Conservation (phyloP, 2,329 filamentous ascomycete genomes). For the Aquanectria penicillioides region DNA sequence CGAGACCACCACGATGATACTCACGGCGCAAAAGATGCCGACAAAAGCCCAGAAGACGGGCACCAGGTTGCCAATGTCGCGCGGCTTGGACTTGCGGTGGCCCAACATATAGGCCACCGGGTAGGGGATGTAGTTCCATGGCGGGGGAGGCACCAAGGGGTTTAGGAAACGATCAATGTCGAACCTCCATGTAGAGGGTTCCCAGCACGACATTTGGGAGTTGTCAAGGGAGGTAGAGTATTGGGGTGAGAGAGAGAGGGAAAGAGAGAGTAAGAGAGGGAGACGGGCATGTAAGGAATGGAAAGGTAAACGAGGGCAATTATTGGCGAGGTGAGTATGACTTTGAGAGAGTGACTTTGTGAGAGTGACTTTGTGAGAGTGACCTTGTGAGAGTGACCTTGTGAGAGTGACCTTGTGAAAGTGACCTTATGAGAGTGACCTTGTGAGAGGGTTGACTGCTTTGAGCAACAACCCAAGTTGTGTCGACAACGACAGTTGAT, state of each 20-base stretch:
- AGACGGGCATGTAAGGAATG: no score
- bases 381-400: no score
- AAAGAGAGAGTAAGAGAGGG: not conserved
- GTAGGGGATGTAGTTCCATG: conserved; percentile 70
- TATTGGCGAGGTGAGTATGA: no score
- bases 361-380: no score
- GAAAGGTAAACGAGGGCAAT: no score
- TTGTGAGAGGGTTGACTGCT: no score
- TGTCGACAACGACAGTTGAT: no score
- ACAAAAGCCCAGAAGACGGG: conserved; percentile 71
- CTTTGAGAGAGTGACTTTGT: no score
- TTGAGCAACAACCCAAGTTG: no score
- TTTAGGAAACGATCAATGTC: conserved; percentile 84
- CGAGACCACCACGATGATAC: conserved; percentile 67
- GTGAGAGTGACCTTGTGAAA: no score
- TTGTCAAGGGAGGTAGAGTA: not conserved
- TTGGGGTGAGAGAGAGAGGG: not conserved
- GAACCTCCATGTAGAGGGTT: conserved; percentile 62
- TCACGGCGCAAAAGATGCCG: conserved; percentile 70
- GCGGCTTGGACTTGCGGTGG: conserved; percentile 56
- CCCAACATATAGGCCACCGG: conserved; percentile 76
- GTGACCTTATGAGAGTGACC: no score
- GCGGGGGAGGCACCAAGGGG: conserved; percentile 72
- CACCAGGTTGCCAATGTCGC: conserved; percentile 64
- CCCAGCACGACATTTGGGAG: conserved; percentile 27